phyloP scores from a whole-genome alignment of 805 yeast species.

The Hermanozyma aechmeae region DNA sequence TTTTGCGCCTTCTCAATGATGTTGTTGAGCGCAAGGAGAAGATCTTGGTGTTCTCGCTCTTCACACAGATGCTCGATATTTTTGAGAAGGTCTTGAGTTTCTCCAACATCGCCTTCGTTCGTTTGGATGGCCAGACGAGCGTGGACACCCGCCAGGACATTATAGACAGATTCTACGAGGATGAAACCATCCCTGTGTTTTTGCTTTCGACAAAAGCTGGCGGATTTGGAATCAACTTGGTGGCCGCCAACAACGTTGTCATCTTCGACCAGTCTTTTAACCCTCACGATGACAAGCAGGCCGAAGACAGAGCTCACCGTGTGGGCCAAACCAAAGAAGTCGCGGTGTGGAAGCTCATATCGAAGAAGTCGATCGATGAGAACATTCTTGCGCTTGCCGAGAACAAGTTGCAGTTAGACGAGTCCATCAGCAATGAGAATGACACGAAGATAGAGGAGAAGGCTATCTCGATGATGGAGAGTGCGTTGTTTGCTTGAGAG shows the following conservation, averaged over 20 bases:
- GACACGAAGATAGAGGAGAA: conserved; percentile 41
- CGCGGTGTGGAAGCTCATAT: conserved; percentile 63
- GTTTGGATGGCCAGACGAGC: conserved; percentile 90
- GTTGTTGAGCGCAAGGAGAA: conserved; percentile 57
- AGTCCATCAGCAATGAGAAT: conserved; percentile 38
- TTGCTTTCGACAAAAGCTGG: conserved; percentile 93
- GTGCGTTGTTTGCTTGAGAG: conserved; percentile 37
- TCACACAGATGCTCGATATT: conserved; percentile 87
- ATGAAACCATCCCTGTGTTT: conserved; percentile 73
- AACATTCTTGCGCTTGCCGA: conserved; percentile 79
- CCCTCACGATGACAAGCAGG: conserved; percentile 98
- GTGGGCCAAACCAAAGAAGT: conserved; percentile 91
- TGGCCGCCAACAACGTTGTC: conserved; percentile 88
- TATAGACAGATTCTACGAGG: conserved; percentile 83
- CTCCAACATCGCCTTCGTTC: conserved; percentile 57
- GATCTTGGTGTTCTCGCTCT: conserved; percentile 77
- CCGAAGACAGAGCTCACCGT: conserved; percentile 97
- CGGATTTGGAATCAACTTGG: conserved; percentile 95
- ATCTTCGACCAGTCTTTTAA: conserved; percentile 92
- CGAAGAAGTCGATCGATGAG: conserved; percentile 76
- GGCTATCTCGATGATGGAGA: conserved; percentile 43
- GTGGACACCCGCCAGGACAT: conserved; percentile 90
- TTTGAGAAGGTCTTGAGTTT: conserved; percentile 65
- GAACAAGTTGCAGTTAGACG: conserved; percentile 83
- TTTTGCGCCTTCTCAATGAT: conserved; percentile 48